Conservation (phyloP, 257 asterid genomes). For the Sherardia arvensis region DNA sequence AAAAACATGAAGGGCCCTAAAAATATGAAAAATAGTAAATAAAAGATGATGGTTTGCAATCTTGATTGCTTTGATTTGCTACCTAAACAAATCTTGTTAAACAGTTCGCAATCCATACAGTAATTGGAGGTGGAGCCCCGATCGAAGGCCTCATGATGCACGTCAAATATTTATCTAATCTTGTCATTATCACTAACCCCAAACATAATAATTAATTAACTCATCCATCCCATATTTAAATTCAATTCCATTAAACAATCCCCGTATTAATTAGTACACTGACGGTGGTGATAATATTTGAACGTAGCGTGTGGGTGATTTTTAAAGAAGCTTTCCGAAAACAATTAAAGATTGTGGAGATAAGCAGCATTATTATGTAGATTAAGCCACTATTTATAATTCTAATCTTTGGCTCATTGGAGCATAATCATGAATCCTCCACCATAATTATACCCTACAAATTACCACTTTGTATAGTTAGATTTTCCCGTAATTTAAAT, state of each 20-base stretch:
- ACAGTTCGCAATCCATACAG: constrained; percentile 4
- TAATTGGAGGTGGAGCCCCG: constrained; percentile 30
- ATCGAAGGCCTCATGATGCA: constrained; percentile 19
- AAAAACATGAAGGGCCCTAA: background rate
- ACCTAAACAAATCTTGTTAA: constrained; percentile 32
- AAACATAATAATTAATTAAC: constrained; percentile 15
- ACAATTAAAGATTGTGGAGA: constrained; percentile 5
- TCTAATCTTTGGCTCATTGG: constrained; percentile 1
- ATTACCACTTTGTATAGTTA: too few relatives aligned
- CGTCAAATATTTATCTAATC: constrained; percentile 22
- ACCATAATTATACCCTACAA: constrained; percentile 10
- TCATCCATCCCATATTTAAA: constrained; percentile 8
- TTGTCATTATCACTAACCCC: constrained; percentile 27
- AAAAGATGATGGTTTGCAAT: constrained; percentile 10
- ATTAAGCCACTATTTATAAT: constrained; percentile 8
- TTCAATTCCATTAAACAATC: background rate
- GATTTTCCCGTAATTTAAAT: too few relatives aligned
- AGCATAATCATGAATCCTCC: constrained; percentile 16
- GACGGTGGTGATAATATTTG: background rate
- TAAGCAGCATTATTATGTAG: constrained; percentile 10
- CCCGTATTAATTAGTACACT: background rate
- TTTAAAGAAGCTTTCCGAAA: constrained; percentile 6
- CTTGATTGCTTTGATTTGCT: constrained; percentile 34
- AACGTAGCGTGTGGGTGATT: background rate
- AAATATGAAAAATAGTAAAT: background rate